Percentiles rank a stretch among this genome's conserved stretches.
Evolutionary conservation across 495 filamentous ascomycete genomes (phyloP).

Genomic region (Neurospora sp.): DNA sequence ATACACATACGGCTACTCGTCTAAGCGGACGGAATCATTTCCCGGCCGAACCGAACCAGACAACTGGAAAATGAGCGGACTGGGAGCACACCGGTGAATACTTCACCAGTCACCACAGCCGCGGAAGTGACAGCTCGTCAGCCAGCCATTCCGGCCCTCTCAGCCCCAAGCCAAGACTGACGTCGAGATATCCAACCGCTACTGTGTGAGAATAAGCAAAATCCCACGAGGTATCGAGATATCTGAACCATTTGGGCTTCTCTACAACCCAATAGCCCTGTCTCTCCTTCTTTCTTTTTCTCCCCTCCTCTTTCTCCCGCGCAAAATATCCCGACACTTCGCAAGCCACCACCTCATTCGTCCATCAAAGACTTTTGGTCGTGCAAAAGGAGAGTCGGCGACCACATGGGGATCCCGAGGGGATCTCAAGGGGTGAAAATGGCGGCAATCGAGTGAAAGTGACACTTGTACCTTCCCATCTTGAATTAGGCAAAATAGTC

Average conservation of each 20-base stretch:
- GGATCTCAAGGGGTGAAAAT: not conserved
- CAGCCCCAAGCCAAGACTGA: not conserved
- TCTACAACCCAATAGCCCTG: not conserved
- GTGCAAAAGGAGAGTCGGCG: not conserved
- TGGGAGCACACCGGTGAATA: not conserved
- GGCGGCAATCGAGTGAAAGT: slow-evolving; percentile 1
- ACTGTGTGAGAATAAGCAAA: not conserved
- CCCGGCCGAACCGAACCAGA: not conserved
- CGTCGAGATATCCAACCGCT: not conserved
- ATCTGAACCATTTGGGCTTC: not conserved
- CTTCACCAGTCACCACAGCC: not conserved
- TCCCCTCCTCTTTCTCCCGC: not conserved
- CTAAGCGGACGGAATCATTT: not conserved
- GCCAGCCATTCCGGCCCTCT: not conserved
- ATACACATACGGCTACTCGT: not conserved
- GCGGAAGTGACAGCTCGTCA: not conserved
- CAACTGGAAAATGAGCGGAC: not conserved
- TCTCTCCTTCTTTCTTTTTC: not conserved
- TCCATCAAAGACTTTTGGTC: not conserved
- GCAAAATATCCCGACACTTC: not conserved
- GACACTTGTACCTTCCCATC: slow-evolving; percentile 1
- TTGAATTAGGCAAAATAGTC: not conserved
- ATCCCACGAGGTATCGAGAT: not conserved
- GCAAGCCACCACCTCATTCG: not conserved
- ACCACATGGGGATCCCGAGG: not conserved